A percentile compares a stretch with the other conserved stretches of the same genome.
phyloP scores from a whole-genome alignment of 1,284 basidiomycete genomes.

The Boletellus sp. region DNA sequence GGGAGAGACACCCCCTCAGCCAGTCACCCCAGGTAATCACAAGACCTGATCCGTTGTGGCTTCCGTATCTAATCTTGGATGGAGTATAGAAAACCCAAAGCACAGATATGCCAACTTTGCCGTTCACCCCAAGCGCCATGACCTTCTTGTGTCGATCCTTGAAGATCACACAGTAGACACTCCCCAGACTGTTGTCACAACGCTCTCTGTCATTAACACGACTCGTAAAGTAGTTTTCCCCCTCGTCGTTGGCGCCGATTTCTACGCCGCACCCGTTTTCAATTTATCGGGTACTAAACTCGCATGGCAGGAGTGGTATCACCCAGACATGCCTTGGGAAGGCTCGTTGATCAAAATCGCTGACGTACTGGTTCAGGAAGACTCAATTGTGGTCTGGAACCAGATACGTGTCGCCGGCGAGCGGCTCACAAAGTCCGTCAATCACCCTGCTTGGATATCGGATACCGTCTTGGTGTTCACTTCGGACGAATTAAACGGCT shows the following conservation, averaged over 20 bases:
- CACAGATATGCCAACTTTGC: slow-evolving; percentile 51
- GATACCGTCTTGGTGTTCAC: slow-evolving; percentile 62
- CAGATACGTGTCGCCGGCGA: slow-evolving; percentile 48
- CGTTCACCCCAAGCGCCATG: slow-evolving; percentile 24
- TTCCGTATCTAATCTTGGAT: not conserved
- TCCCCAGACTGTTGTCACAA: slow-evolving; percentile 48
- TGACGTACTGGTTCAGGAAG: slow-evolving; percentile 40
- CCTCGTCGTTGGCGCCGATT: slow-evolving; percentile 48
- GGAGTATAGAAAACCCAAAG: slow-evolving; percentile 28
- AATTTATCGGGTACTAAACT: slow-evolving; percentile 65
- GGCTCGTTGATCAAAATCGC: slow-evolving; percentile 60
- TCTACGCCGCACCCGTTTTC: slow-evolving; percentile 56
- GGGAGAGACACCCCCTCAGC: slow-evolving; percentile 3
- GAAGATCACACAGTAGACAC: slow-evolving; percentile 58
- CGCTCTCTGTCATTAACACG: slow-evolving; percentile 46
- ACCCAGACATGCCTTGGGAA: slow-evolving; percentile 84
- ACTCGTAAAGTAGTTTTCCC: slow-evolving; percentile 25
- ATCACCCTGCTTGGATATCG: slow-evolving; percentile 58
- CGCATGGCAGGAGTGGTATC: slow-evolving; percentile 71
- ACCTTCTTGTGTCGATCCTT: slow-evolving; percentile 37
- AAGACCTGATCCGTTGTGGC: not conserved
- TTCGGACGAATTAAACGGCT: slow-evolving; percentile 54
- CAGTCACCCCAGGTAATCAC: slow-evolving; percentile 29
- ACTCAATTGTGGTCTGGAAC: slow-evolving; percentile 20
- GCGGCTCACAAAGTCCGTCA: slow-evolving; percentile 44